Conservation (phyloP, 495 filamentous ascomycete species). For the Lepidopterella palustris region DNA sequence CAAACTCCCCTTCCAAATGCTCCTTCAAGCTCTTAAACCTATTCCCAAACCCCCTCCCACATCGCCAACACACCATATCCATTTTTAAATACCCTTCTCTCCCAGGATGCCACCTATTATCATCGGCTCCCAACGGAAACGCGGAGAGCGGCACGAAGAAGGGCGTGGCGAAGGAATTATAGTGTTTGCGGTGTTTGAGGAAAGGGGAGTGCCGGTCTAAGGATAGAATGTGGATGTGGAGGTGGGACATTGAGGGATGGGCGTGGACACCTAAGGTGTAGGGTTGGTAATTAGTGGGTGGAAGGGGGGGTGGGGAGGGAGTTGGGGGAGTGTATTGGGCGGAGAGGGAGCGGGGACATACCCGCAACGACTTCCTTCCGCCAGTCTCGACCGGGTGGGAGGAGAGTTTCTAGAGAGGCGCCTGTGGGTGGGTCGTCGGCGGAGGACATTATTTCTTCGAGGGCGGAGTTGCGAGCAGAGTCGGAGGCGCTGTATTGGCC, state of each 20-base stretch:
- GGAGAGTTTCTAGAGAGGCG: conserved; percentile 31
- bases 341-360: neutral
- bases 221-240: conserved; percentile 85
- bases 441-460: conserved; percentile 36
- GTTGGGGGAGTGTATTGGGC: neutral
- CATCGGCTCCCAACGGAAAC: conserved; percentile 64
- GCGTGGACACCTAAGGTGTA: conserved; percentile 57
- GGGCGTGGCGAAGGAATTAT: conserved; percentile 82
- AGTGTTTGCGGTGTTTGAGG: conserved; percentile 79
- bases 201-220: conserved; percentile 62
- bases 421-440: conserved; percentile 22
- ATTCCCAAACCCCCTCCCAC: conserved; percentile 65
- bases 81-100: conserved; percentile 50
- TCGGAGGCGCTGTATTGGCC: conserved; percentile 59
- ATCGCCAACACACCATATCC: conserved; percentile 80
- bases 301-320: neutral
- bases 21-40: conserved; percentile 65
- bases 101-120: conserved; percentile 51
- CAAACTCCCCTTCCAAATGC: conserved; percentile 77
- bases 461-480: conserved; percentile 46
- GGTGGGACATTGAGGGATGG: conserved; percentile 82
- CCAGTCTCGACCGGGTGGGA: conserved; percentile 71
- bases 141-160: conserved; percentile 80
- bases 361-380: conserved; percentile 62
- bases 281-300: neutral